These are phyloP conservation scores for Pseudonitzschia multistriata DNA, from an alignment of 108 stramenopile genomes.

Conservation along the genomic window DNA sequence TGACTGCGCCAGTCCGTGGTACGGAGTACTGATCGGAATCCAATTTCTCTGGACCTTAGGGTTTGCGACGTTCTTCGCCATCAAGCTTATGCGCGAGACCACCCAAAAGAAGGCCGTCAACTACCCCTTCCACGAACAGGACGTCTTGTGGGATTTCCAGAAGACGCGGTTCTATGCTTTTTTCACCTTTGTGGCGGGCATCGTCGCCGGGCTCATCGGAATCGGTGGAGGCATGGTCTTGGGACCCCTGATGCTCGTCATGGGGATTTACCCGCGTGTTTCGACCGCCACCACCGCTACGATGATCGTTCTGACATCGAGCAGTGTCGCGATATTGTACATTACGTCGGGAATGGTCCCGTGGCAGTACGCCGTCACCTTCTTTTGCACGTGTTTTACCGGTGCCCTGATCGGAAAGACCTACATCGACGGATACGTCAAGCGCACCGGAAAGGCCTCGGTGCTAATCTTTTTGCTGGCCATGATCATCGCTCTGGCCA, in stretches of 20 bases:
- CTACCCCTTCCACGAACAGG: slow-evolving; percentile 57
- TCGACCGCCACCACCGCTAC: slow-evolving; percentile 67
- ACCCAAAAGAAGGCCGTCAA: slow-evolving; percentile 35
- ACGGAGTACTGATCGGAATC: slow-evolving; percentile 44
- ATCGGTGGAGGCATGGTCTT: slow-evolving; percentile 82
- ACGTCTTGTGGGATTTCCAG: slow-evolving; percentile 55
- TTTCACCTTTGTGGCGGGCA: slow-evolving; percentile 63
- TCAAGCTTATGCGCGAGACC: slow-evolving; percentile 41
- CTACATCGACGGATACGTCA: slow-evolving; percentile 62
- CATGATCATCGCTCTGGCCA: slow-evolving; percentile 62
- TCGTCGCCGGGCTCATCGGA: slow-evolving; percentile 72
- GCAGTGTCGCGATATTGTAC: slow-evolving; percentile 65
- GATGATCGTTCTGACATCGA: slow-evolving; percentile 74
- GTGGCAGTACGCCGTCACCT: slow-evolving; percentile 61
- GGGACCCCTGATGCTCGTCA: slow-evolving; percentile 69
- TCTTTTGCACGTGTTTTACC: slow-evolving; percentile 56
- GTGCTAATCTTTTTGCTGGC: slow-evolving; percentile 57
- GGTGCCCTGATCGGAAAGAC: slow-evolving; percentile 71
- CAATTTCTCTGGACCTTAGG: slow-evolving; percentile 68
- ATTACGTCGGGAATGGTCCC: slow-evolving; percentile 65
- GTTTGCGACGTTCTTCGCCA: slow-evolving; percentile 48
- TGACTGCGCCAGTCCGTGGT: slow-evolving; percentile 60
- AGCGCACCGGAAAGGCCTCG: slow-evolving; percentile 55
- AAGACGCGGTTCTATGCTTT: slow-evolving; percentile 47
- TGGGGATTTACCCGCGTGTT: slow-evolving; percentile 70